Conservation (phyloP, 345 rosid species). For the Psidium friedrichsthalianum region DNA sequence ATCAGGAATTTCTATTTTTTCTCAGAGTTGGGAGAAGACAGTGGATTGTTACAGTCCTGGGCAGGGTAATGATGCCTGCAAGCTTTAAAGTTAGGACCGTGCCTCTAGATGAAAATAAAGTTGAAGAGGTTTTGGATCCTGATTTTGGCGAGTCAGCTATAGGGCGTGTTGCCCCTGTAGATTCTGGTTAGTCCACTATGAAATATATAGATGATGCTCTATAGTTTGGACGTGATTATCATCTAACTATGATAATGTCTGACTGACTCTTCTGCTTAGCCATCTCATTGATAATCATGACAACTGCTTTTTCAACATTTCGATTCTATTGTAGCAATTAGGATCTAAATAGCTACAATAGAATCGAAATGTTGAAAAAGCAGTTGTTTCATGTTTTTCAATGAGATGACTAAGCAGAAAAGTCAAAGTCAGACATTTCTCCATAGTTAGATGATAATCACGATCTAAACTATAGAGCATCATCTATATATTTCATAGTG, state of each 20-base stretch:
- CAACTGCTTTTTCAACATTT: neutral
- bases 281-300: neutral
- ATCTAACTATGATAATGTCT: neutral
- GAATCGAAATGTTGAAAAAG: neutral
- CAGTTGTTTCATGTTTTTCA: neutral
- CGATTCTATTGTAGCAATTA: neutral
- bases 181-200: slow-evolving; percentile 49
- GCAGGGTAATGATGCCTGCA: slow-evolving; percentile 89
- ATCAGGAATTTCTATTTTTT: neutral
- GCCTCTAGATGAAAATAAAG: slow-evolving; percentile 47
- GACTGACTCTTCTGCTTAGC: neutral
- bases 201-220: neutral
- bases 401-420: neutral
- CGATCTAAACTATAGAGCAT: neutral
- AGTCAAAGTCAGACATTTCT: neutral
- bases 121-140: slow-evolving; percentile 80
- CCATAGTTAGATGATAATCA: neutral
- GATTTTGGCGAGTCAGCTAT: slow-evolving; percentile 95
- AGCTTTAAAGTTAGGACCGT: slow-evolving; percentile 78
- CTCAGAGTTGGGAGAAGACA: slow-evolving; percentile 90
- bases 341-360: neutral
- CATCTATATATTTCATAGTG: neutral
- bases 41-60: slow-evolving; percentile 95
- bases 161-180: slow-evolving; percentile 93
- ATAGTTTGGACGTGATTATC: neutral